A percentile compares a stretch with the other conserved stretches of the same genome.
phyloP scores from a whole-genome alignment of 23 red algal genomes.

The Chondrus crispus region DNA sequence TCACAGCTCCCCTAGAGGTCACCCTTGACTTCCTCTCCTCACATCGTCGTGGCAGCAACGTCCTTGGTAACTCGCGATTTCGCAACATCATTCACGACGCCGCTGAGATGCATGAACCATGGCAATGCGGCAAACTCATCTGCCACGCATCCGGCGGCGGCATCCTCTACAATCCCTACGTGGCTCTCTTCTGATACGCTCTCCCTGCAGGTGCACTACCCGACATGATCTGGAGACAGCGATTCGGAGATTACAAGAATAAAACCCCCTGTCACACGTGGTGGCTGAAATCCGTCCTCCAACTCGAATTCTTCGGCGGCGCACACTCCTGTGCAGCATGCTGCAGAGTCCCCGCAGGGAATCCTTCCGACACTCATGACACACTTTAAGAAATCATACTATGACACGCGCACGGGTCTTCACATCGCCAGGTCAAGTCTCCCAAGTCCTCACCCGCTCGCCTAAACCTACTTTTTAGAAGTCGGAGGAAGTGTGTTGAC shows the following conservation, averaged over 20 bases:
- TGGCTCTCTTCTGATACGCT: conserved; percentile 20
- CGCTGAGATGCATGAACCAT: conserved; percentile 44
- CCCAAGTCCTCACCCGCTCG: neutral
- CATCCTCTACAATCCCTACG: neutral
- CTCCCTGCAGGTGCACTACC: conserved; percentile 10
- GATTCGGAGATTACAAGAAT: conserved; percentile 31
- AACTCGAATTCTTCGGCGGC: conserved; percentile 19
- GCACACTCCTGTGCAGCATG: no score
- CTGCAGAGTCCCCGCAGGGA: conserved; percentile 21
- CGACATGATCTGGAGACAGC: conserved; percentile 28
- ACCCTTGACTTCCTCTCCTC: neutral
- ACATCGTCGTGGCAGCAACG: conserved; percentile 8
- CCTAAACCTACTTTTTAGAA: conserved; percentile 16
- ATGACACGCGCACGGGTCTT: neutral
- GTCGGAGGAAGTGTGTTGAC: conserved; percentile 17
- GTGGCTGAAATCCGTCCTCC: conserved; percentile 4
- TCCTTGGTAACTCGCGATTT: conserved; percentile 18
- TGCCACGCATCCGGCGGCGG: conserved; percentile 38
- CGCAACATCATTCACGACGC: conserved; percentile 38
- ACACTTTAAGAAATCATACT: neutral
- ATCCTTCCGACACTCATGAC: neutral
- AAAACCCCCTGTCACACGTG: conserved; percentile 31
- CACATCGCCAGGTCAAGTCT: neutral
- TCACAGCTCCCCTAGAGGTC: conserved; percentile 24
- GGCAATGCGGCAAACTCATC: conserved; percentile 41